Base-by-base conservation (phyloP, 1,284 basidiomycete genomes). In the Neonothopanus nambi region DNA sequence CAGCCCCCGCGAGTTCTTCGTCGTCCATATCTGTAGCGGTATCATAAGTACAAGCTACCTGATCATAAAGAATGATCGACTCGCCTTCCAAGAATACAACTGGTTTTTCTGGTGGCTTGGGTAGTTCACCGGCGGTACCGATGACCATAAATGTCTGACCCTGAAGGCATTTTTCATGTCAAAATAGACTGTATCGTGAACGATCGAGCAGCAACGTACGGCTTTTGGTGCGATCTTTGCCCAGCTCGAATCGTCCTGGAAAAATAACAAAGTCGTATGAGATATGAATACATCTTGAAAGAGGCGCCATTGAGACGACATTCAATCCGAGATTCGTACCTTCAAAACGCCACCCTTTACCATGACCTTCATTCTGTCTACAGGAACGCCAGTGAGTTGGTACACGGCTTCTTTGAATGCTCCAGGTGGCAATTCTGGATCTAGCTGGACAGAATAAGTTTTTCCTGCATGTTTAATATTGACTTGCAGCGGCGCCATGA, bases 321-420 rank as follows among this genome's bases (percentile, higher is more conserved):
- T 52, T 28, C 30, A 46, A 17, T 18, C 15, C 38, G 23, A 46
- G 35, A 5, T 43, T 58, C 65, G 18, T 51, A 88, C 91, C 81
- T 93, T 95, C 67, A 97, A 80, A 61, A 93, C 80, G n/a, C 92
- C 92, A 45, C 92, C 92, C 69, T 97, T 98, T 68, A 96, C 80
- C 91, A 98, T 95, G 59, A 98, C 90, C 72, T 98, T 99, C 90
- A 97, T 95, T 46, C 95, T 81, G 63, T 95, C 93, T 47, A 82
- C 70, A 11, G 95, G 93, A 3, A 98, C 89, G 9, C 93, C 93
- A 0, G 95, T 98, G 39, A 79, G 74, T 53, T 87, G 79, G 64
- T 91, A 90, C 43, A 98, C 80, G 2, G 83, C 76, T 62, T 93
- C 81, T 70, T 97, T 97, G 80, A 97, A 96, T 2, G 74, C 80